Conservation (phyloP, 2,329 filamentous ascomycete species). For the Arthrobotrys megalospora region DNA sequence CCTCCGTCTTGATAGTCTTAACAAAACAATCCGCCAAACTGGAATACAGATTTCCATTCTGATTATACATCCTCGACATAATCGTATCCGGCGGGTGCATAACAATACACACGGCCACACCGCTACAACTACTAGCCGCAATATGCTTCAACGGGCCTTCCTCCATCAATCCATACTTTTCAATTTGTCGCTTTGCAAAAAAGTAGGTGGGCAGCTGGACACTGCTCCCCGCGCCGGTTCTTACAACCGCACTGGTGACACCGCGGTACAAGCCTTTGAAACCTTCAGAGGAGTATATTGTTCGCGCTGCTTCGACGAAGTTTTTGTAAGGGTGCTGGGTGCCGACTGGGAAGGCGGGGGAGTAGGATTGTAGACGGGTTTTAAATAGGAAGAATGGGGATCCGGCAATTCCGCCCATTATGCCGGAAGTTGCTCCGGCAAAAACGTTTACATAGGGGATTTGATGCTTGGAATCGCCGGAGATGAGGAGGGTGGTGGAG, state of each 20-base stretch:
- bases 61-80: constrained; percentile 99
- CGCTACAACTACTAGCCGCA: constrained; percentile 87
- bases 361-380: constrained; percentile 93
- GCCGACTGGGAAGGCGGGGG: constrained; percentile 90
- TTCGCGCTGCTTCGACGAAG: constrained; percentile 83
- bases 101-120: constrained; percentile 95
- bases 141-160: constrained; percentile 92
- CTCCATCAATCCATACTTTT: constrained; percentile 86
- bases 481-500: constrained; percentile 77
- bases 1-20: constrained; percentile 93
- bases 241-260: constrained; percentile 92
- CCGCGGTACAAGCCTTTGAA: constrained; percentile 87
- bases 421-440: constrained; percentile 87
- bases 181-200: constrained; percentile 89
- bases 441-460: constrained; percentile 93
- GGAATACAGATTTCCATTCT: constrained; percentile 96
- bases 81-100: constrained; percentile 99
- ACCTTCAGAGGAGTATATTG: constrained; percentile 85
- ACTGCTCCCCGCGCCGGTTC: constrained; percentile 94
- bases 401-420: constrained; percentile 91
- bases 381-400: constrained; percentile 99
- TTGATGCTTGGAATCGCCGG: constrained; percentile 81
- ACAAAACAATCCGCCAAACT: constrained; percentile 91
- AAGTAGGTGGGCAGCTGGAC: constrained; percentile 98
- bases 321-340: constrained; percentile 96